A percentile compares a stretch with the other conserved stretches of the same genome.
phyloP scores from a whole-genome alignment of 2,329 filamentous ascomycete genomes.

The Ceratocystiopsis sp. region DNA sequence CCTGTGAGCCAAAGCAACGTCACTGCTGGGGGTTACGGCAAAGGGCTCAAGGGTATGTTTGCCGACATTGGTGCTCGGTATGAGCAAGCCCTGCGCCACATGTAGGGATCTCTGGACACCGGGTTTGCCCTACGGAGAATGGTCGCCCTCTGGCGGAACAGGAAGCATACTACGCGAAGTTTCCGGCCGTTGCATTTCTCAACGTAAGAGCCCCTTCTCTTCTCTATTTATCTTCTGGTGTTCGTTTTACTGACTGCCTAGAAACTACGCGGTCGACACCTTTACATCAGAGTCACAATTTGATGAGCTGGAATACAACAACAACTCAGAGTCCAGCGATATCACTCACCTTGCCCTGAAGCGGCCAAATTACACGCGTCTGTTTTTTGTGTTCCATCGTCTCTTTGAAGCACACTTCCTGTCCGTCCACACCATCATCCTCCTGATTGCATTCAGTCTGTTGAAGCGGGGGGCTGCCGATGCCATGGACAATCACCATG shows the following conservation, averaged over 20 bases:
- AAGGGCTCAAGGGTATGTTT: conserved; percentile 34
- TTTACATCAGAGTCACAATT: conserved; percentile 29
- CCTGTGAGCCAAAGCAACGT: conserved; percentile 61
- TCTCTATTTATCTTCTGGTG: not conserved
- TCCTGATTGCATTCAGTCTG: conserved; percentile 44
- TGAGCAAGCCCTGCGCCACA: conserved; percentile 55
- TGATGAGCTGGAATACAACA: conserved; percentile 9
- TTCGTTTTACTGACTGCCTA: not conserved
- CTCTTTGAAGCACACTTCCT: conserved; percentile 62
- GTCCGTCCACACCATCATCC: conserved; percentile 48
- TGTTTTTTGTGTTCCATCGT: conserved; percentile 43
- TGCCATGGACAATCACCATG: conserved; percentile 30
- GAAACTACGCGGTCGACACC: conserved; percentile 26
- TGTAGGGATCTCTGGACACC: conserved; percentile 59
- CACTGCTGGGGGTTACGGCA: conserved; percentile 36
- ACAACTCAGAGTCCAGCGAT: conserved; percentile 19
- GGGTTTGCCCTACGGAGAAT: conserved; percentile 45
- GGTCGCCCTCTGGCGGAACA: conserved; percentile 38
- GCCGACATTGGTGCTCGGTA: conserved; percentile 49
- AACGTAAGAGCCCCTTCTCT: conserved; percentile 11
- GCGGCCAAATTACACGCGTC: conserved; percentile 35
- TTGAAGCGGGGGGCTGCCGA: conserved; percentile 38
- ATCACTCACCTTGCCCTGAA: conserved; percentile 33
- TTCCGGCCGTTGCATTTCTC: conserved; percentile 39
- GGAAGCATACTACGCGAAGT: conserved; percentile 36